Base-by-base conservation (phyloP, 768 basidiomycete species). In the Rubroboletus pulcherrimus region DNA sequence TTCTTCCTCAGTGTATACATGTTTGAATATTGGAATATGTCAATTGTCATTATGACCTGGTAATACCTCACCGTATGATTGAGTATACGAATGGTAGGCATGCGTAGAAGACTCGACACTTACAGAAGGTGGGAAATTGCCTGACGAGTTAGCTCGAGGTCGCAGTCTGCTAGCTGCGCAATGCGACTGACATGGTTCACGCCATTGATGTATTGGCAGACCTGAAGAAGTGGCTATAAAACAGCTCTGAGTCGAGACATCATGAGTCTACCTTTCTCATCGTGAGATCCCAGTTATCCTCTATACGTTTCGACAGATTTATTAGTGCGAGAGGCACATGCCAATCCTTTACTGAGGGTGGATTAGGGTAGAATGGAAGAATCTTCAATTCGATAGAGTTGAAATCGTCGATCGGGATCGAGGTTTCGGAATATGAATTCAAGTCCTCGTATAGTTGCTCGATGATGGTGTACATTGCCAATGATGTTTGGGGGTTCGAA, bases 21-120 rank as follows among this genome's bases (percentile, higher is more conserved):
- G 71, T 98, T 98, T 15, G 93, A 93, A 70, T 89, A 96, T 70
- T 97, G 95, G 70, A 99, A 99, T 42, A 98, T 92, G 74, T 99
- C 97, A 52, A 95, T 85, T 59, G 86, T 89, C 89, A 98, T 93
- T 60, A 97, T 85, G 40, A 95, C 93, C 74, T 97, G 93, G 68
- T 98, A 98, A 66, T 93, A 97, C 42, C 93, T 95, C 59, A n/a
- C 26, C 43, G 17, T 54, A 30, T 24, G 26, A 42, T 37, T 53
- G 33, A 65, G 60, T 5, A 39, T 52, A 44, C 41, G 37, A 38
- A n/a, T 30, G 17, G 29, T 41, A 24, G 11, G 21, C 26, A 35
- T 29, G 52, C 12, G n/a, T 12, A 41, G 6, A 29, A 30, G 12
- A 42, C 14, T 38, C 14, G 41, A 19, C 1, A 58, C 89, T 73